Evolutionary conservation across 2,329 filamentous ascomycete species (phyloP).

Genomic region (Lachnellula occidentalis): DNA sequence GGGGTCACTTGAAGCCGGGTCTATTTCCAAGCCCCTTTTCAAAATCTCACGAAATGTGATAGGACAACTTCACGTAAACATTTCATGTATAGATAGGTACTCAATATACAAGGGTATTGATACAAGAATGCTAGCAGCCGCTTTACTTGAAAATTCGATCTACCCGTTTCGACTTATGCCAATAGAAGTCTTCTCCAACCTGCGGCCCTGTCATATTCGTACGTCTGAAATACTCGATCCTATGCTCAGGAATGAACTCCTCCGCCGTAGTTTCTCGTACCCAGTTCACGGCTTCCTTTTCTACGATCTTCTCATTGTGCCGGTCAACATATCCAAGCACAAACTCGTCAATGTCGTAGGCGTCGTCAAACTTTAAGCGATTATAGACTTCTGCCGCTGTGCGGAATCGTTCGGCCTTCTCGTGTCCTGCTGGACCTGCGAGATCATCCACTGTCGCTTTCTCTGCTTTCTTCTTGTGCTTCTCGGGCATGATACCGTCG

Average conservation of each 20-base stretch:
- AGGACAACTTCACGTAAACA: neutral
- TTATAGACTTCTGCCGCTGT: constrained; percentile 18
- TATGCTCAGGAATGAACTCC: constrained; percentile 61
- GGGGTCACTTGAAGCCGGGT: no score
- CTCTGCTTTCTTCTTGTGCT: neutral
- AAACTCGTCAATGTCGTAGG: constrained; percentile 21
- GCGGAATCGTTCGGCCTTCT: constrained; percentile 9
- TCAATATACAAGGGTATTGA: neutral
- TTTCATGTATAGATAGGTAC: neutral
- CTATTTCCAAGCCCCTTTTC: no score
- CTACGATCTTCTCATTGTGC: constrained; percentile 6
- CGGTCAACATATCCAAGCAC: constrained; percentile 22
- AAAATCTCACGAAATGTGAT: no score
- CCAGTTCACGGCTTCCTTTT: constrained; percentile 16
- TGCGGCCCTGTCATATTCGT: constrained; percentile 38
- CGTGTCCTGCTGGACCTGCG: neutral
- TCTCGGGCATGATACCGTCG: neutral
- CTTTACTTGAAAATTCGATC: constrained; percentile 16
- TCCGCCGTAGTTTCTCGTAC: constrained; percentile 41
- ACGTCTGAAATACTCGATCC: constrained; percentile 58
- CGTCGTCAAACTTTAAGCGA: constrained; percentile 17
- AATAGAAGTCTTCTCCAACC: constrained; percentile 47
- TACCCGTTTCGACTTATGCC: constrained; percentile 39
- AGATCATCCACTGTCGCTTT: neutral
- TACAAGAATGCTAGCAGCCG: neutral